Percentiles rank a stretch among this genome's conserved stretches.
Conservation (phyloP, 305 asterid species). For the Coffea humblotiana region DNA sequence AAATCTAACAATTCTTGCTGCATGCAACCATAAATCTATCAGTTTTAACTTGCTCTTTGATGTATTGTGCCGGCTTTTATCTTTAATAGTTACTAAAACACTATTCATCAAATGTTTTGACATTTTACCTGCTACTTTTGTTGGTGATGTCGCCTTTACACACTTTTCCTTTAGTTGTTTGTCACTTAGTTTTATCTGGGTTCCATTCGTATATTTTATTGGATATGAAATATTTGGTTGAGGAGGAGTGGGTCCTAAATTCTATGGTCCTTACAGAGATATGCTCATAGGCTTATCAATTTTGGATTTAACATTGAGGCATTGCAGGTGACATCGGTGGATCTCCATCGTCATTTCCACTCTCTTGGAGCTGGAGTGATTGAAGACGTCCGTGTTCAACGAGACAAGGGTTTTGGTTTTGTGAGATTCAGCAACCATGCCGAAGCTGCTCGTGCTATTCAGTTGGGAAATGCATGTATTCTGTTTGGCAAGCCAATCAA, state of each 20-base stretch:
- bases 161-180: no score
- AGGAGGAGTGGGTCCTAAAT: not conserved
- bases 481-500: conserved; percentile 74
- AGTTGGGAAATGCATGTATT: conserved; percentile 66
- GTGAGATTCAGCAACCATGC: conserved; percentile 84
- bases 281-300: not conserved
- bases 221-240: not conserved
- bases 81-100: not conserved
- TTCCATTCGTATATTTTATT: not conserved
- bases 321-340: conserved; percentile 70
- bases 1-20: not conserved
- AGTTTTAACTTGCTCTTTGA: not conserved
- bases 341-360: conserved; percentile 83
- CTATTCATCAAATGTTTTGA: not conserved
- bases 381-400: conserved; percentile 88
- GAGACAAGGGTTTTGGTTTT: conserved; percentile 91
- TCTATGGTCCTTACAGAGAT: not conserved
- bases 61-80: not conserved
- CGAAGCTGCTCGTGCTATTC: conserved; percentile 87
- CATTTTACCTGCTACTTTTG: not conserved
- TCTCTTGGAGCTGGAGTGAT: conserved; percentile 88
- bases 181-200: not conserved
- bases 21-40: not conserved
- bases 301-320: conserved; percentile 2
- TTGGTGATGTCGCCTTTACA: no score